A percentile compares a stretch with the other conserved stretches of the same genome.
Conservation (phyloP, 331 rosid species). For the Pyracantha coccinea region DNA sequence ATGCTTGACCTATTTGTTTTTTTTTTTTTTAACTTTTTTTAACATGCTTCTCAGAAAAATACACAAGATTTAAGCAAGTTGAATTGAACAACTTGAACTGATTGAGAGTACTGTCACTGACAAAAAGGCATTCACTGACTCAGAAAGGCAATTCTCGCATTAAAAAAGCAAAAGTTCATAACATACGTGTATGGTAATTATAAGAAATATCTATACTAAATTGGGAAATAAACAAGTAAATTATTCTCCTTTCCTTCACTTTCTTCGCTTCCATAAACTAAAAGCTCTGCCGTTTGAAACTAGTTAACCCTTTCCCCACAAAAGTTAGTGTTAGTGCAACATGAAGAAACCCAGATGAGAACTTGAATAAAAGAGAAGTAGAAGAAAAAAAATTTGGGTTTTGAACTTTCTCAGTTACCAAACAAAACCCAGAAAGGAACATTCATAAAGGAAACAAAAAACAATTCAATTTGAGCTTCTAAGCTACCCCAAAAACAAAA, state of each 20-base stretch:
- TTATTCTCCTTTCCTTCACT: neutral
- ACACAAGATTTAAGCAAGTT: no score
- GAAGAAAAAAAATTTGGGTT: neutral
- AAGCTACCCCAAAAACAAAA: constrained; percentile 3
- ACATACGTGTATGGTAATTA: no score
- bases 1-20: no score
- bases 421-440: constrained; percentile 3
- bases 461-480: neutral
- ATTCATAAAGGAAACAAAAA: neutral
- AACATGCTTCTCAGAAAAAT: no score
- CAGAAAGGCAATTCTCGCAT: no score
- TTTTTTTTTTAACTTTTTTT: no score
- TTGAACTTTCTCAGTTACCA: neutral
- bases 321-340: constrained; percentile 5
- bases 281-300: neutral
- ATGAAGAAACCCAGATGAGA: constrained; percentile 9
- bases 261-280: neutral
- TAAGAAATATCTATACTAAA: no score
- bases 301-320: neutral
- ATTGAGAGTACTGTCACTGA: no score
- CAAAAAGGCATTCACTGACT: no score
- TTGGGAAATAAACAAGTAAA: neutral
- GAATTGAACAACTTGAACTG: no score
- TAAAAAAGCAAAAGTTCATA: no score
- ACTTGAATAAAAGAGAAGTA: neutral